A percentile compares a stretch with the other conserved stretches of the same genome.
Conservation (phyloP, 1,284 basidiomycete genomes). For the Moesziomyces sp. region DNA sequence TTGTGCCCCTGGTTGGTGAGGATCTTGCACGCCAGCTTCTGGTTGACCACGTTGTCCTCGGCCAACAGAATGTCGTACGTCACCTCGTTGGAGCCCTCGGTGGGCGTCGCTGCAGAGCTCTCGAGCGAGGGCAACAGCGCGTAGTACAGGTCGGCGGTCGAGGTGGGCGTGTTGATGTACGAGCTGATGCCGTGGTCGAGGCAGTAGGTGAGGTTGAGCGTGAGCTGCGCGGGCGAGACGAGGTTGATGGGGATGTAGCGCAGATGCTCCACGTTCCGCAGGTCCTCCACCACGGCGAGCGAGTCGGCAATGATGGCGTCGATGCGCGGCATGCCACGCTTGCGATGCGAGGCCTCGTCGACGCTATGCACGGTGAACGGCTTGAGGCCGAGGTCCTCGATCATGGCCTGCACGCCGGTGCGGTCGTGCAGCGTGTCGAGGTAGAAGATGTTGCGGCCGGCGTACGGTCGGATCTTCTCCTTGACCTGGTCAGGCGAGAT, state of each 20-base stretch:
- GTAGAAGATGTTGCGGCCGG: conserved; percentile 75
- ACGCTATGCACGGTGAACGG: conserved; percentile 83
- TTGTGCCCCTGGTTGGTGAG: conserved; percentile 95
- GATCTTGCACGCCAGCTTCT: conserved; percentile 95
- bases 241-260: conserved; percentile 97
- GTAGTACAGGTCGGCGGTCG: conserved; percentile 87
- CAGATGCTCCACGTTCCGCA: conserved; percentile 92
- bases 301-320: conserved; percentile 97
- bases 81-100: conserved; percentile 79
- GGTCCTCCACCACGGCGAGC: conserved; percentile 82
- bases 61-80: conserved; percentile 94
- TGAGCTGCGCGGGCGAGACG: conserved; percentile 73
- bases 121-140: conserved; percentile 94
- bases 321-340: conserved; percentile 85
- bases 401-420: conserved; percentile 80
- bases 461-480: conserved; percentile 65
- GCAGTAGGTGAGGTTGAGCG: conserved; percentile 72
- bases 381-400: conserved; percentile 83
- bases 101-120: conserved; percentile 86
- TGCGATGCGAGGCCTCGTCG: conserved; percentile 76
- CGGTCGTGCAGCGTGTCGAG: conserved; percentile 85
- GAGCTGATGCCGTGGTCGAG: conserved; percentile 89
- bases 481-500: conserved; percentile 56
- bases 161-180: conserved; percentile 89
- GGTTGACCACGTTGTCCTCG: conserved; percentile 98